Evolutionary conservation across 768 basidiomycete species (phyloP), one percentile per base, ranked within the genome.

Genomic region (Sarcodon aspratus): DNA sequence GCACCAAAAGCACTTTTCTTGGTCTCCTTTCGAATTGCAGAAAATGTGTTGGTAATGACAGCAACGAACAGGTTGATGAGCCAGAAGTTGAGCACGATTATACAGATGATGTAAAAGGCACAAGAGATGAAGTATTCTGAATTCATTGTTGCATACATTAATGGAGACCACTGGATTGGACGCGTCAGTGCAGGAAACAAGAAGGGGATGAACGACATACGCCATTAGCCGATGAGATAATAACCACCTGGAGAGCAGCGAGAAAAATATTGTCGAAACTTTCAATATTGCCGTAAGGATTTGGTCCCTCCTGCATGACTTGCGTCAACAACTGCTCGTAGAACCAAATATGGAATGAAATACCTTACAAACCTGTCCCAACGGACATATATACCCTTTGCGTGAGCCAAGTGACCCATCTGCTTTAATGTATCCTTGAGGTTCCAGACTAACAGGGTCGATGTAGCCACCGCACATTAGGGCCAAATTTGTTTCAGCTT

Each of bases 21-120:
- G 3, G 94, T 96, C 58, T 90, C 82, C 4, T 79, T 74, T 34
- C 90, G 72, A 52, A 96, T 96, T 12, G 85, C 87, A 13, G 80
- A 79, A 62, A 98, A 98, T 0, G 89, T 88, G 58, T 91, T 86
- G 31, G 91, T 90, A 53, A 95, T 94, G n/a, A 96, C 92, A 13
- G 94, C 93, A 49, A 96, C 89, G 61, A 94, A 86, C 40, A 96
- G 65, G 61, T 93, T 92, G 71, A 94, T 83, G 50, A 95, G 72
- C 89, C 89, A 91, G 61, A 96, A 90, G 63, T 97, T 95, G 56
- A 97, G 73, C 18, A 96, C 75, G 54, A 98, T 68, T 52, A 97
- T 69, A 48, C 82, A 82, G 32, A 80, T 66, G 52, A 97, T 82
- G 69, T 89, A 96, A 68, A 89, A 97, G 50, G 93, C 69, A 53